These are phyloP conservation scores for Carex sylvatica DNA, from an alignment of 202 grass and related monocot genomes.

Conservation along the genomic window DNA sequence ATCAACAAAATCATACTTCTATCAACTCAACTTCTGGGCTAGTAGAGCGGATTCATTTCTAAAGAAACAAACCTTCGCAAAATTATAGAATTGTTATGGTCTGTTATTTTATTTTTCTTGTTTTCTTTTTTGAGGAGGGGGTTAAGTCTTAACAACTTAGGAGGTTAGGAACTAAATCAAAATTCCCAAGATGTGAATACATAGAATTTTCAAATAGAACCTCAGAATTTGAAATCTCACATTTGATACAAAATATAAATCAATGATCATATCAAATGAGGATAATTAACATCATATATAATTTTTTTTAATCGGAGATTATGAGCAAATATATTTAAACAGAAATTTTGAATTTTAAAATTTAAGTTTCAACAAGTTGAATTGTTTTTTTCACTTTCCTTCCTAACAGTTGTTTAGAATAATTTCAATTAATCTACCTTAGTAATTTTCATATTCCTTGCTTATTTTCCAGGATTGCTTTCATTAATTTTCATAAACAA, in stretches of 20 bases:
- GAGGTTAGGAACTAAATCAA: not conserved
- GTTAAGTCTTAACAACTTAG: not conserved
- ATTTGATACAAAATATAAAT: no score
- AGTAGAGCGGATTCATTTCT: not conserved
- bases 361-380: not conserved
- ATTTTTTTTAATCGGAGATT: no score
- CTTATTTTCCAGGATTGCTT: not conserved
- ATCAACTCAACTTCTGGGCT: conserved; percentile 2
- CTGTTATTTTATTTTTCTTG: not conserved
- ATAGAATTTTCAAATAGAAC: not conserved
- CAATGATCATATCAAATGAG: no score
- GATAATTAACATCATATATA: no score
- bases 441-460: not conserved
- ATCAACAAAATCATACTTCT: not conserved
- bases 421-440: not conserved
- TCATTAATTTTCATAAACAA: not conserved
- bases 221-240: no score
- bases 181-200: not conserved
- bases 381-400: not conserved
- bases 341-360: no score
- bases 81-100: not conserved
- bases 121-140: not conserved
- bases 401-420: not conserved
- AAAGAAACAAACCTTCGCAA: not conserved
- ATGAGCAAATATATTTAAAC: no score